phyloP scores from a whole-genome alignment of 306 rosid species.

The Lithocarpus polystachyus region DNA sequence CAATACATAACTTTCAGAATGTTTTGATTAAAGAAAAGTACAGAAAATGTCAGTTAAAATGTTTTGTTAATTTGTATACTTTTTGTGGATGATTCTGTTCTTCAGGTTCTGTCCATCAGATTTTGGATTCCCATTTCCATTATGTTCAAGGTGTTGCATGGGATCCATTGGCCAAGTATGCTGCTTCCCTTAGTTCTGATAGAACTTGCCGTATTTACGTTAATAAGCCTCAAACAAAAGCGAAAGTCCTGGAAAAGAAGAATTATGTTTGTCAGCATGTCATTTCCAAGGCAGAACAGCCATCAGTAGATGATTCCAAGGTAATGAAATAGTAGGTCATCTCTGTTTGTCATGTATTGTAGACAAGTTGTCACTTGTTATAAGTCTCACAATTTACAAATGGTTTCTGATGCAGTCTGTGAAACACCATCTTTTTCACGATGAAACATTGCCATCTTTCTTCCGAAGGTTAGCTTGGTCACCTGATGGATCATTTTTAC shows the following conservation, averaged over 20 bases:
- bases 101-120: constrained; percentile 83
- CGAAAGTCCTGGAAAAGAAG: constrained; percentile 57
- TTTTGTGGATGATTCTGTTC: constrained; percentile 16
- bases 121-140: constrained; percentile 78
- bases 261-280: constrained; percentile 76
- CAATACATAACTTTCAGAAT: background rate
- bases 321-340: constrained; percentile 36
- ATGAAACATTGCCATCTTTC: constrained; percentile 90
- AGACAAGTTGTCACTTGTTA: constrained; percentile 18
- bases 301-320: constrained; percentile 59
- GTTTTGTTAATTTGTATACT: constrained; percentile 10
- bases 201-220: constrained; percentile 81
- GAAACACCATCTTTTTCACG: constrained; percentile 79
- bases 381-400: constrained; percentile 17
- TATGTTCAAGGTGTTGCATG: constrained; percentile 99
- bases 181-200: constrained; percentile 89
- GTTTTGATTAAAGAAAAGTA: background rate
- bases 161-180: constrained; percentile 82
- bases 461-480: constrained; percentile 96
- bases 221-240: constrained; percentile 62
- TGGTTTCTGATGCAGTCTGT: constrained; percentile 49
- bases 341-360: constrained; percentile 2
- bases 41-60: constrained; percentile 16
- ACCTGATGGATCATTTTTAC: constrained; percentile 90
- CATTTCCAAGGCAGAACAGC: constrained; percentile 71